These are phyloP conservation scores for Mitragyna speciosa DNA, from an alignment of 257 asterid genomes.

Conservation along the genomic window DNA sequence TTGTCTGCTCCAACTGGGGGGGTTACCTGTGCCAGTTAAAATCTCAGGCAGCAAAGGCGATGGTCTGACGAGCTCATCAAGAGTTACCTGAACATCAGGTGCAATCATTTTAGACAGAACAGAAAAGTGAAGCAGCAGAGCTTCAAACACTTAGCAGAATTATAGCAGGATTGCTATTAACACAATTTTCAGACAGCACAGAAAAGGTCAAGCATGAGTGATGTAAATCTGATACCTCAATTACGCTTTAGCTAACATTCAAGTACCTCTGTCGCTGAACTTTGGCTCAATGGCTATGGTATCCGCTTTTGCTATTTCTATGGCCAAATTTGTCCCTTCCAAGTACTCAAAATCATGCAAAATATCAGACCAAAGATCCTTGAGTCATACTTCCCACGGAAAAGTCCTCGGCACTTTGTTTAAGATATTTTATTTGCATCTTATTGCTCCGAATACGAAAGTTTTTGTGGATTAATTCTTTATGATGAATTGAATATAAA, in stretches of 20 bases:
- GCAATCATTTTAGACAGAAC: conserved; percentile 8
- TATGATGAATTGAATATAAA: no score
- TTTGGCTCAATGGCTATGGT: not conserved
- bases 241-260: not conserved
- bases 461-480: no score
- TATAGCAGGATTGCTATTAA: not conserved
- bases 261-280: not conserved
- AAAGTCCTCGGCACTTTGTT: no score
- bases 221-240: not conserved
- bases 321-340: not conserved
- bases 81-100: conserved; percentile 55
- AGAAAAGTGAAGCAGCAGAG: not conserved
- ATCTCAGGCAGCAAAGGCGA: conserved; percentile 64
- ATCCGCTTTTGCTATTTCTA: not conserved
- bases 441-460: no score
- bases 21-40: conserved; percentile 54
- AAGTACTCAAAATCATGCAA: not conserved
- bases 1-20: conserved; percentile 61
- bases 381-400: no score
- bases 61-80: conserved; percentile 80
- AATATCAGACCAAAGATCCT: not conserved
- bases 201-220: not conserved
- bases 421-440: no score
- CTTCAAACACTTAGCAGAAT: not conserved
- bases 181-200: not conserved